Evolutionary conservation across 202 grass and related monocot species (phyloP), one percentile per base, ranked within the genome.

Genomic region (Zizania palustris): DNA sequence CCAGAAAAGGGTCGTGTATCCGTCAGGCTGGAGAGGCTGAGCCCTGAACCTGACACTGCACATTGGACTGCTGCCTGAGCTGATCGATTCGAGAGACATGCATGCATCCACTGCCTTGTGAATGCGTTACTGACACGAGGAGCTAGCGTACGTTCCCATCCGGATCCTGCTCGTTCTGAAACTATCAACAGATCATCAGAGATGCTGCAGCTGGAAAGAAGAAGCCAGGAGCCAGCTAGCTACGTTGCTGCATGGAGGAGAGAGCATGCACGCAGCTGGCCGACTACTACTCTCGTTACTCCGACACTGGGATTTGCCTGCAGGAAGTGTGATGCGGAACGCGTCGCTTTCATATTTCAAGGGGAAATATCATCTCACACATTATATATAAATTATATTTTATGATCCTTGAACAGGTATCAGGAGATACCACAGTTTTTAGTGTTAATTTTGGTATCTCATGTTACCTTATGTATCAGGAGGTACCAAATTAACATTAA

Each of bases 181-280:
- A 55, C 51, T 54, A 54, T 54, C 50, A 19, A 54, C 50, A 49
- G 50, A 54, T 54, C n/a, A 9, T 55, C 51, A 55, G 51, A 55
- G 51, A 55, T 55, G 7, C n/a, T 55, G n/a, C 51, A 28, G 28
- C 51, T 19, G 51, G 51, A 20, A 55, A 55, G 51, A 19, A 9
- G n/a, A n/a, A n/a, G n/a, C n/a, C n/a, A n/a, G n/a, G n/a, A n/a
- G n/a, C n/a, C n/a, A n/a, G 50, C 51, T n/a, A 55, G 51, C 51
- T 55, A 55, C 3, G n/a, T 20, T 54, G 18, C 5, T 54, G 50
- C 50, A 8, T 54, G 50, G 50, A 53, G 50, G 51, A 19, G 16
- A 19, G 51, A 55, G 51, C 51, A 9, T 9, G n/a, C 51, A 9
- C 3, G n/a, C 28, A 28, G 28, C 28, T 28, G 28, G 28, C 28